Conservation (phyloP, 1,139 yeast species). For the Suhomyces panamericanus region DNA sequence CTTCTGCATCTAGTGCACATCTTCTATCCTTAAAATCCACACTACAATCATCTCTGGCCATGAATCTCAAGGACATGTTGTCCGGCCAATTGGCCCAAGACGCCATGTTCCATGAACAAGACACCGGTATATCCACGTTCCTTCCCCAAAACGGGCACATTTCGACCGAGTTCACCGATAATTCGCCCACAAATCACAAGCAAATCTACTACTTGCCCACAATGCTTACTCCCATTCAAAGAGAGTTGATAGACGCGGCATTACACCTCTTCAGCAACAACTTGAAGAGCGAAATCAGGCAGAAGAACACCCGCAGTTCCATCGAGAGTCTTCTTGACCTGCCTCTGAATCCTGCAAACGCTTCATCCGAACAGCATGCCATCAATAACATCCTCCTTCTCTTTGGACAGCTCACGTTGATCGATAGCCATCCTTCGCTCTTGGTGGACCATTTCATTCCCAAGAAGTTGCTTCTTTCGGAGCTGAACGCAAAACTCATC, state of each 20-base stretch:
- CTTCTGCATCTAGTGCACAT: too few species aligned
- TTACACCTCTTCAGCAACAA: conserved; percentile 52
- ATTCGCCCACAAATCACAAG: conserved; percentile 6
- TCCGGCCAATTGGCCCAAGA: conserved; percentile 15
- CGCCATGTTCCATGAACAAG: conserved; percentile 4
- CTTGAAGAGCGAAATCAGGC: conserved; percentile 32
- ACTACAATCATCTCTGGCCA: conserved; percentile 8
- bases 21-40: too few species aligned
- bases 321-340: conserved; percentile 38
- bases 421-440: conserved; percentile 65
- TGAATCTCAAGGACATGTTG: conserved; percentile 45
- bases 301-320: conserved; percentile 31
- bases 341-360: conserved; percentile 24
- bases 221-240: conserved; percentile 54
- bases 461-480: conserved; percentile 61
- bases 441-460: conserved; percentile 77
- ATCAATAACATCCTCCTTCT: conserved; percentile 33
- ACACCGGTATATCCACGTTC: conserved; percentile 5
- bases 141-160: conserved; percentile 1
- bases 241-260: conserved; percentile 54
- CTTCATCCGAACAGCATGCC: not conserved
- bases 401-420: conserved; percentile 49
- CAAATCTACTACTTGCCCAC: conserved; percentile 56
- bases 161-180: not conserved
- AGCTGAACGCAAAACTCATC: conserved; percentile 55